phyloP scores from a whole-genome alignment of 2,329 filamentous ascomycete species.

The Parascedosporium putredinis region DNA sequence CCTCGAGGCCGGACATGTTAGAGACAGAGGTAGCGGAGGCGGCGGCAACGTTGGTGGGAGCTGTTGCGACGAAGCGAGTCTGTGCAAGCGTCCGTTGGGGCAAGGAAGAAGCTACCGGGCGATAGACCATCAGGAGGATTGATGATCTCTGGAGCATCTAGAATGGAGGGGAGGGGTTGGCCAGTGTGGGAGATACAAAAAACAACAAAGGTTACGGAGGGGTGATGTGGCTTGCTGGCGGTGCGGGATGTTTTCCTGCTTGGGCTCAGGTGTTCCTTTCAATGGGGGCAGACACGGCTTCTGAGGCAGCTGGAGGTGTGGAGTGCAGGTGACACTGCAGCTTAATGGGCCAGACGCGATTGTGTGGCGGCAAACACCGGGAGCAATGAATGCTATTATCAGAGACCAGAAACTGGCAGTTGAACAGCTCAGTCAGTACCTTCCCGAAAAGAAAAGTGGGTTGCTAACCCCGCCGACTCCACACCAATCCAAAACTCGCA shows the following conservation, averaged over 20 bases:
- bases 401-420: background rate
- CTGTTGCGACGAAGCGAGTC: conserved; percentile 8
- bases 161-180: conserved; percentile 1
- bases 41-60: background rate
- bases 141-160: conserved; percentile 6
- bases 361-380: too few species aligned
- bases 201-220: background rate
- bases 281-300: too few species aligned
- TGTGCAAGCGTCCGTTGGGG: conserved; percentile 1
- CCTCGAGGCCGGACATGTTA: conserved; percentile 41
- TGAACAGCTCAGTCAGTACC: background rate
- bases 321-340: background rate
- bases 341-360: too few species aligned
- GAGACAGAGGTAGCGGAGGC: conserved; percentile 19
- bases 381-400: too few species aligned
- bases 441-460: too few species aligned
- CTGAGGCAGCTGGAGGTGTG: background rate
- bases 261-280: too few species aligned
- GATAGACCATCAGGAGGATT: conserved; percentile 7
- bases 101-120: background rate
- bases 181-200: background rate
- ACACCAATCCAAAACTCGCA: too few species aligned
- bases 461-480: background rate
- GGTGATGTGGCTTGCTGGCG: background rate
- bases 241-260: too few species aligned